A percentile compares a stretch with the other conserved stretches of the same genome.
These are phyloP conservation scores for Coemansia sp. DNA, from an alignment of 192 early-diverging fungal species.

Conservation along the genomic window DNA sequence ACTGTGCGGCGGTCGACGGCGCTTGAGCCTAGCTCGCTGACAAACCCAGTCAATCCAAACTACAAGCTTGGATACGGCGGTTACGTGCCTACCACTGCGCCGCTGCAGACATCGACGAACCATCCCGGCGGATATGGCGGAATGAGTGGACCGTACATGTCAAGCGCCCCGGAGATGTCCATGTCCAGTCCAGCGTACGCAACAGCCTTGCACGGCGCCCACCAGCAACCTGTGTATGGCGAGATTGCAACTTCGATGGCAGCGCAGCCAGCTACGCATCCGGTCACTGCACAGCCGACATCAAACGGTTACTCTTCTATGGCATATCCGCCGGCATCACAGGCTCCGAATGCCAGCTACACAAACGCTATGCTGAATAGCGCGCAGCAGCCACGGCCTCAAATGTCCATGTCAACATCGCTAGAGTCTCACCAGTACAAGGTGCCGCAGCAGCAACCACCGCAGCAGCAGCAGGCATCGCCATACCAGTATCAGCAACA, in stretches of 20 bases:
- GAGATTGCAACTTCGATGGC: constrained; percentile 10
- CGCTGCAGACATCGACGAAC: constrained; percentile 14
- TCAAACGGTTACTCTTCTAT: constrained; percentile 20
- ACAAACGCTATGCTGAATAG: constrained; percentile 12
- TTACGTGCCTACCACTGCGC: constrained; percentile 26
- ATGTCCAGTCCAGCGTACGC: constrained; percentile 24
- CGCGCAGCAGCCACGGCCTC: constrained; percentile 14
- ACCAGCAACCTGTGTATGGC: constrained; percentile 23
- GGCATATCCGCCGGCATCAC: constrained; percentile 24
- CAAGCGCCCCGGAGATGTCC: constrained; percentile 5
- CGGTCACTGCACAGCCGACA: constrained; percentile 17
- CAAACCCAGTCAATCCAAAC: constrained; percentile 13
- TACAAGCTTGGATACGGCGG: constrained; percentile 44
- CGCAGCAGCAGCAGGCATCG: constrained; percentile 18
- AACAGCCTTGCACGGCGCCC: constrained; percentile 11
- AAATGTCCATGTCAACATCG: constrained; percentile 1
- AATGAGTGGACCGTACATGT: constrained; percentile 7
- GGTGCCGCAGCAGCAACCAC: constrained; percentile 16
- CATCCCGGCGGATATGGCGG: constrained; percentile 15
- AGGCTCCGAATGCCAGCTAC: constrained; percentile 17
- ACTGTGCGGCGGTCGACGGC: constrained; percentile 23
- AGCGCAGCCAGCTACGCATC: constrained; percentile 13
- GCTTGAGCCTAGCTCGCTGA: constrained; percentile 13
- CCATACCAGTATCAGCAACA: constrained; percentile 15
- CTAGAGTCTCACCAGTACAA: constrained; percentile 18